Conservation (phyloP, 495 filamentous ascomycete species). For the Daldinia vernicosa region DNA sequence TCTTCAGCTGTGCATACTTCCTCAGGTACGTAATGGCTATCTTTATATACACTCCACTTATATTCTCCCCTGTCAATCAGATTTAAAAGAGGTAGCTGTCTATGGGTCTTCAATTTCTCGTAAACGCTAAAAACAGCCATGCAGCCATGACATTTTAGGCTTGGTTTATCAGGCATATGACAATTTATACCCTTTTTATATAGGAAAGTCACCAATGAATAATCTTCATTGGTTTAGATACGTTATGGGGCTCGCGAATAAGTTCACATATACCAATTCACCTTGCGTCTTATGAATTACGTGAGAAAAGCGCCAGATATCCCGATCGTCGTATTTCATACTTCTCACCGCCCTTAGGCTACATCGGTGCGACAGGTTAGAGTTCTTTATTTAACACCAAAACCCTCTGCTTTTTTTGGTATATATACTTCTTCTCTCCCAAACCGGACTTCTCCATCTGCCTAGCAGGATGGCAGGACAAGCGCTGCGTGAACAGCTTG, state of each 20-base stretch:
- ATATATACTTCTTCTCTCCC: not conserved
- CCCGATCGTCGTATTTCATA: not conserved
- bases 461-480: slow-evolving; percentile 12
- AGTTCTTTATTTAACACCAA: not conserved
- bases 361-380: not conserved
- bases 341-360: not conserved
- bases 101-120: too few species aligned
- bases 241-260: not conserved
- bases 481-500: slow-evolving; percentile 16
- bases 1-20: too few species aligned
- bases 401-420: not conserved
- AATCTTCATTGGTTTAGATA: not conserved
- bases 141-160: too few species aligned
- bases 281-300: not conserved
- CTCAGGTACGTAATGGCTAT: slow-evolving; percentile 61
- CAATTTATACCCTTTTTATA: not conserved
- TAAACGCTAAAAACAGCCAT: not conserved
- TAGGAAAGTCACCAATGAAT: not conserved
- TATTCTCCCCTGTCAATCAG: too few species aligned
- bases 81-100: too few species aligned
- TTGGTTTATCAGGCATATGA: not conserved
- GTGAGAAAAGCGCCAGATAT: not conserved
- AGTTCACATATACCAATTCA: not conserved
- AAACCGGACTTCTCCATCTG: not conserved
- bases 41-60: not conserved